A percentile compares a stretch with the other conserved stretches of the same genome.
Evolutionary conservation across 768 basidiomycete species (phyloP).

Genomic region (Lactifluus subvellereus): DNA sequence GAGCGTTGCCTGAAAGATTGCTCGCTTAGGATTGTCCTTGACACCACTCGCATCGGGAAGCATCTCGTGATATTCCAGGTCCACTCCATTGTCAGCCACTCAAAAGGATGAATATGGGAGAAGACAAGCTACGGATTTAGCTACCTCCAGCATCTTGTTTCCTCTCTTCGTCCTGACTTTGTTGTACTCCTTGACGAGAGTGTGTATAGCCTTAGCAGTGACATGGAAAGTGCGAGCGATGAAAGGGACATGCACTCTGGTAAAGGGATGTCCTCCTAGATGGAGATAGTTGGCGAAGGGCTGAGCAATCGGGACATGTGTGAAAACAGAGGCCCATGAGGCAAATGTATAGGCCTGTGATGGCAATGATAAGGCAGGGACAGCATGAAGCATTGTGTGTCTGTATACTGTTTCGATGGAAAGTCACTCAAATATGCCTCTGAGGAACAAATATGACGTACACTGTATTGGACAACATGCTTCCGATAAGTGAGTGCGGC

Average conservation of each 20-base stretch:
- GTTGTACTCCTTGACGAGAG: neutral
- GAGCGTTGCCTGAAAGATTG: neutral
- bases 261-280: neutral
- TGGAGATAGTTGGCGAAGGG: slow-evolving; percentile 2
- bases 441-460: neutral
- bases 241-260: neutral
- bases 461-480: neutral
- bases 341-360: slow-evolving; percentile 16
- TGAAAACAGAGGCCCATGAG: slow-evolving; percentile 5
- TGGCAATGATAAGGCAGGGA: slow-evolving; percentile 3
- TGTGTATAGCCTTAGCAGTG: no score
- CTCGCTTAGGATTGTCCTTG: no score
- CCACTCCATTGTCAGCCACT: neutral
- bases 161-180: neutral
- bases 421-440: neutral
- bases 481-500: neutral
- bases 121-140: no score
- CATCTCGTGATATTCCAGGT: neutral
- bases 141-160: neutral
- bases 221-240: neutral
- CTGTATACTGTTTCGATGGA: neutral
- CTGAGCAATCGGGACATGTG: no score
- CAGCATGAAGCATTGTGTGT: no score
- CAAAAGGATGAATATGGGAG: neutral
- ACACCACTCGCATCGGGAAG: neutral